Percentiles rank a stretch among this genome's conserved stretches.
Conservation (phyloP, 768 basidiomycete species). For the Chalciporus piperatus region DNA sequence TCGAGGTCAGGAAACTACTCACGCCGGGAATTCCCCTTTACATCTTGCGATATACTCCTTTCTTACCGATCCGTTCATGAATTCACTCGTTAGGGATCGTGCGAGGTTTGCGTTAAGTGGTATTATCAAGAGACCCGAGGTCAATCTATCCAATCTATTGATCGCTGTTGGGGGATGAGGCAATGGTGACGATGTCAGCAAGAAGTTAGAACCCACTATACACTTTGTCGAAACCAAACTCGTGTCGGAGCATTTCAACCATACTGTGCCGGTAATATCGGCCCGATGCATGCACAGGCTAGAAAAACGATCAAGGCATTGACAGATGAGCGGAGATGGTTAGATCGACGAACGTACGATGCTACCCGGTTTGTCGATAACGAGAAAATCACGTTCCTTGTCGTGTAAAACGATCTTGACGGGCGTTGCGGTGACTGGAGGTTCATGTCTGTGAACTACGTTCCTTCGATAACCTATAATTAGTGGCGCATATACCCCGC, state of each 20-base stretch:
- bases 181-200: neutral
- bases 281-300: slow-evolving; percentile 93
- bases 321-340: neutral
- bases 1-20: slow-evolving; percentile 29
- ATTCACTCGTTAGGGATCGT: slow-evolving; percentile 71
- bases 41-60: slow-evolving; percentile 95
- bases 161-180: slow-evolving; percentile 55
- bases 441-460: slow-evolving; percentile 95
- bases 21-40: slow-evolving; percentile 83
- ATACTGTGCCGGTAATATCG: slow-evolving; percentile 88
- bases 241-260: slow-evolving; percentile 79
- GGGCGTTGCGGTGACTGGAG: slow-evolving; percentile 83
- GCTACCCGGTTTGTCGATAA: slow-evolving; percentile 95
- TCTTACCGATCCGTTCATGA: slow-evolving; percentile 72
- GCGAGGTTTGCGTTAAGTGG: slow-evolving; percentile 73
- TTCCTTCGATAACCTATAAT: slow-evolving; percentile 51
- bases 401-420: slow-evolving; percentile 80
- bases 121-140: slow-evolving; percentile 93
- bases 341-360: slow-evolving; percentile 62
- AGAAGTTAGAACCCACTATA: slow-evolving; percentile 62
- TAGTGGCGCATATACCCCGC: neutral
- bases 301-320: neutral
- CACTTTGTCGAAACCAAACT: slow-evolving; percentile 77
- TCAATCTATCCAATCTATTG: slow-evolving; percentile 91
- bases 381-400: slow-evolving; percentile 75